Conservation (phyloP, 2,329 filamentous ascomycete genomes). For the Aspergillus flavus region DNA sequence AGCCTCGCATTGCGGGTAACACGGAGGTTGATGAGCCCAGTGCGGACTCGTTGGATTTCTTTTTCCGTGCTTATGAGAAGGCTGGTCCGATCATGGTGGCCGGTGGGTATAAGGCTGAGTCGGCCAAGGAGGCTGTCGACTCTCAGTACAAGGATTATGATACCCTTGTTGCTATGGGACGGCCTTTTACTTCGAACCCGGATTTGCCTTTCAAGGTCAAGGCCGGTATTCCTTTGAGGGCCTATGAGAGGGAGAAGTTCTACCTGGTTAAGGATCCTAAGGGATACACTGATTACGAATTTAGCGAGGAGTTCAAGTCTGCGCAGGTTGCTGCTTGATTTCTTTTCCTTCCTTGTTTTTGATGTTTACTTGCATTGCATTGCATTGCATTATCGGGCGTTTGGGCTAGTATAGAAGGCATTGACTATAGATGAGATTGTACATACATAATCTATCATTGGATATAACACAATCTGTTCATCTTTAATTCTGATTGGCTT, state of each 20-base stretch:
- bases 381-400: not conserved
- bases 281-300: slow-evolving; percentile 46
- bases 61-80: slow-evolving; percentile 46
- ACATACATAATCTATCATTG: not conserved
- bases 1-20: slow-evolving; percentile 52
- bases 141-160: slow-evolving; percentile 33
- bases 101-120: slow-evolving; percentile 48
- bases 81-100: slow-evolving; percentile 54
- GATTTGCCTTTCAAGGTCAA: slow-evolving; percentile 49
- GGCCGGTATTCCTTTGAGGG: slow-evolving; percentile 39
- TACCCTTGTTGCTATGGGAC: slow-evolving; percentile 44
- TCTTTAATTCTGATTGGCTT: not conserved
- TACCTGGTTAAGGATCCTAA: slow-evolving; percentile 39
- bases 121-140: slow-evolving; percentile 42
- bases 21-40: slow-evolving; percentile 37
- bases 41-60: slow-evolving; percentile 41
- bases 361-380: not conserved
- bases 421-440: slow-evolving; percentile 7
- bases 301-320: slow-evolving; percentile 36
- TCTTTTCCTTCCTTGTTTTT: not conserved
- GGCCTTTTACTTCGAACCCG: slow-evolving; percentile 49
- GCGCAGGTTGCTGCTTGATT: slow-evolving; percentile 24
- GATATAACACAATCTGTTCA: not conserved
- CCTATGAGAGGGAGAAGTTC: slow-evolving; percentile 46
- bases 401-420: slow-evolving; percentile 12